Evolutionary conservation across 331 rosid species (phyloP), one percentile per base, ranked within the genome.

Genomic region (Saraca asoca): DNA sequence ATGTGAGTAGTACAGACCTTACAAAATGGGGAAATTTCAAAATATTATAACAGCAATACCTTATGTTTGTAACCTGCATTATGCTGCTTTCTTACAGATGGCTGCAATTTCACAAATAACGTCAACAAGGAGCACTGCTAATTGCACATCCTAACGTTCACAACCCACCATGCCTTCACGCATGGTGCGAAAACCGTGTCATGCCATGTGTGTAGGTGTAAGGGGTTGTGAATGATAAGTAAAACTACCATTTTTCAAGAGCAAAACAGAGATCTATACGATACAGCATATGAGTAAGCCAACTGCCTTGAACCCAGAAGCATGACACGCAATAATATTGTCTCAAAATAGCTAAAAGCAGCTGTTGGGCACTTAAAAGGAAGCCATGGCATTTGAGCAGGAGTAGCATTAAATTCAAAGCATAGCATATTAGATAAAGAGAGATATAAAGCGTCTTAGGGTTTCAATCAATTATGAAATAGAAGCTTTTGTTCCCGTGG

Each of bases 41-140:
- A 3, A 24, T 24, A 24, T 1, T 24, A 24, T 24, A 24, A 24
- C 31, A 24, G 31, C 7, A 41, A 34, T 74, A 89, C 98, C 98
- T 92, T 92, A 69, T 92, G 98, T 33, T 92, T 93, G 78, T 93
- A 93, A 59, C 98, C 96, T 17, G 98, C 93, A 71, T 93, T 93
- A 65, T 93, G 98, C 76, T 93, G 98, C 78, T 90, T 93, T 79
- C 98, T 85, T 7, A 93, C 96, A 7, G 96, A 93, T 56, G 98
- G 96, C 98, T 93, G 88, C 70, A 69, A 80, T 13, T 1, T 15
- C 58, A 63, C 31, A 70, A 5, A 55, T 5, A 35, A 56, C 46
- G 67, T 80, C 12, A 75, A 62, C 53, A 35, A 73, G 31, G 31
- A 24, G 31, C 1, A 3, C 31, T 24, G 31, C 31, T 24, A 24